Percentiles rank a stretch among this genome's conserved stretches.
phyloP scores from a whole-genome alignment of 176 grass and related monocot genomes.

The Tuctoria greenei region DNA sequence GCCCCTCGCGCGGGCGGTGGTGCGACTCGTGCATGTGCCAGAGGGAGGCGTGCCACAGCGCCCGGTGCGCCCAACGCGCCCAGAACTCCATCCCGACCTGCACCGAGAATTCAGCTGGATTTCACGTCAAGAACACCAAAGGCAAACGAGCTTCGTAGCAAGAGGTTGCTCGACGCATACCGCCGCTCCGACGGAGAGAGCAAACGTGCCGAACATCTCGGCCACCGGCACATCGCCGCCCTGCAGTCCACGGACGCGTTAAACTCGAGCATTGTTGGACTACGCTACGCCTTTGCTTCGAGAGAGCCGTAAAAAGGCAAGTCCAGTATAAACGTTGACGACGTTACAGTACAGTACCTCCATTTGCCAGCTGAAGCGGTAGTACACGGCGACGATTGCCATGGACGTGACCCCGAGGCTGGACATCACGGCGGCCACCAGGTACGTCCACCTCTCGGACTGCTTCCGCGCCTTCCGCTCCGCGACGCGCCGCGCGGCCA shows the following conservation, averaged over 20 bases:
- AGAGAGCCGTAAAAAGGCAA: neutral
- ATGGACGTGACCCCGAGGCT: conserved; percentile 81
- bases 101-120: neutral
- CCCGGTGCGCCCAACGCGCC: conserved; percentile 78
- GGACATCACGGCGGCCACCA: conserved; percentile 76
- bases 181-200: conserved; percentile 81
- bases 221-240: conserved; percentile 71
- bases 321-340: neutral
- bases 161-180: conserved; percentile 32
- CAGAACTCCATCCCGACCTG: conserved; percentile 94
- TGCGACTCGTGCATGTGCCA: conserved; percentile 95
- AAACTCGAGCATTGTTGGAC: neutral
- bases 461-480: conserved; percentile 57
- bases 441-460: conserved; percentile 69
- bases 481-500: conserved; percentile 34
- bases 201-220: conserved; percentile 84
- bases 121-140: neutral
- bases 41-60: conserved; percentile 81
- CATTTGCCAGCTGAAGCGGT: conserved; percentile 82
- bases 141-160: neutral
- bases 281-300: neutral
- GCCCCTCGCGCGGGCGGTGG: conserved; percentile 76
- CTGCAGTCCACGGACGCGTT: conserved; percentile 44
- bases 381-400: conserved; percentile 64
- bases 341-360: conserved; percentile 35